Evolutionary conservation across 2,329 filamentous ascomycete genomes (phyloP).

Genomic region (Beauveria bassiana): DNA sequence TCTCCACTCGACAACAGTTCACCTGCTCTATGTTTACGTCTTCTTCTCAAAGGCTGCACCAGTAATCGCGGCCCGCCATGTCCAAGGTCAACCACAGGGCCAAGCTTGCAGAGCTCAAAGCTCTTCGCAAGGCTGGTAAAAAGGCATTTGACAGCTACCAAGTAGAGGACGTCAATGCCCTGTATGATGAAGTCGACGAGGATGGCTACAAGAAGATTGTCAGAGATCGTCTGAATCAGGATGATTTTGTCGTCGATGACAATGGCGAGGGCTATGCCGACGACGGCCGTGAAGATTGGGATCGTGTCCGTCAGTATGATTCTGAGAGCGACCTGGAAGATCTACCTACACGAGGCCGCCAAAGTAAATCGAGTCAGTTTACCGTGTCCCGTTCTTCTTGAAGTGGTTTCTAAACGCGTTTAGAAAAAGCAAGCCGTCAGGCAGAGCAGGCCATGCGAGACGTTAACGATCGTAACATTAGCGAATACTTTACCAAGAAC

Average conservation of each 20-base stretch:
- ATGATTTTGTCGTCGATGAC: conserved; percentile 98
- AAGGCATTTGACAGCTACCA: conserved; percentile 84
- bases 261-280: conserved; percentile 96
- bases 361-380: conserved; percentile 42
- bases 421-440: conserved; percentile 80
- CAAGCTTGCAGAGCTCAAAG: conserved; percentile 70
- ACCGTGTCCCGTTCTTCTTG: neutral
- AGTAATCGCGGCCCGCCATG: conserved; percentile 22
- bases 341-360: conserved; percentile 34
- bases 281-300: conserved; percentile 92
- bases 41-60: neutral
- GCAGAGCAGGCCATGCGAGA: conserved; percentile 80
- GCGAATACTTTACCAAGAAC: conserved; percentile 86
- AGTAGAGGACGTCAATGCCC: conserved; percentile 70
- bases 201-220: conserved; percentile 97
- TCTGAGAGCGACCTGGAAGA: conserved; percentile 60
- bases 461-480: conserved; percentile 84
- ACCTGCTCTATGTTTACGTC: neutral
- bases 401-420: neutral
- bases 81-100: conserved; percentile 33
- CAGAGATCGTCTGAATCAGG: conserved; percentile 76
- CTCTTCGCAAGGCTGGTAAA: conserved; percentile 81
- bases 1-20: neutral
- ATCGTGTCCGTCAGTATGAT: conserved; percentile 60
- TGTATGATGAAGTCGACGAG: conserved; percentile 96